Evolutionary conservation across 306 rosid species (phyloP), one percentile per base, ranked within the genome.

Genomic region (Cotoneaster glaucophyllus): DNA sequence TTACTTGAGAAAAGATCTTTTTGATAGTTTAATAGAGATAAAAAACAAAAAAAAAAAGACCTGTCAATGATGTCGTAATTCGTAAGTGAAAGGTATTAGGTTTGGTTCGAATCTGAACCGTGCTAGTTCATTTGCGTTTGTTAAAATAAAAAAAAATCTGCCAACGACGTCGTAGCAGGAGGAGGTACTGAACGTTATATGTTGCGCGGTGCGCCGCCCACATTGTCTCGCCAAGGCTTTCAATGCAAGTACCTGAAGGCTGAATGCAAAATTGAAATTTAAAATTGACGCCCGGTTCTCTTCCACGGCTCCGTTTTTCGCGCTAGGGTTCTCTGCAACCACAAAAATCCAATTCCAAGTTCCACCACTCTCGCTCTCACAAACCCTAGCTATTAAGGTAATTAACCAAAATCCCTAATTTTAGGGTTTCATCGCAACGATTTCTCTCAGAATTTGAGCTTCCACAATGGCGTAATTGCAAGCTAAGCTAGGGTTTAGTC

Each of bases 241-340:
- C 62, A 22, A 24, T 58, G 58, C 59, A 64, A 75, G 22, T n/a
- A 66, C 43, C 65, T 22, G 56, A 65, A 75, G 66, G 53, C n/a
- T n/a, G n/a, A n/a, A n/a, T 66, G 56, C 56, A 57, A 75, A 66
- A 32, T 53, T 75, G n/a, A 66, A 31, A 17, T 2, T 75, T 53
- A 22, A 66, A 75, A 65, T 32, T 29, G 71, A 45, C 7, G 17
- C 5, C 32, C 24, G 52, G 56, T 14, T 22, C 64, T 50, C 37
- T 18, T 11, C 58, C 8, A 73, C 77, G 77, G 69, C 59, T 44
- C 29, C 77, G 69, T 73, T 73, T 73, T 73, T 73, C 43, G 39
- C 44, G 2, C 50, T 62, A 62, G 76, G 76, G 81, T 70, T 61
- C 81, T 61, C 81, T 77, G 64, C 71, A 62, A 32, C 64, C 13